phyloP scores from a whole-genome alignment of 2,329 filamentous ascomycete genomes.

The Cucurbitaria berberidis region DNA sequence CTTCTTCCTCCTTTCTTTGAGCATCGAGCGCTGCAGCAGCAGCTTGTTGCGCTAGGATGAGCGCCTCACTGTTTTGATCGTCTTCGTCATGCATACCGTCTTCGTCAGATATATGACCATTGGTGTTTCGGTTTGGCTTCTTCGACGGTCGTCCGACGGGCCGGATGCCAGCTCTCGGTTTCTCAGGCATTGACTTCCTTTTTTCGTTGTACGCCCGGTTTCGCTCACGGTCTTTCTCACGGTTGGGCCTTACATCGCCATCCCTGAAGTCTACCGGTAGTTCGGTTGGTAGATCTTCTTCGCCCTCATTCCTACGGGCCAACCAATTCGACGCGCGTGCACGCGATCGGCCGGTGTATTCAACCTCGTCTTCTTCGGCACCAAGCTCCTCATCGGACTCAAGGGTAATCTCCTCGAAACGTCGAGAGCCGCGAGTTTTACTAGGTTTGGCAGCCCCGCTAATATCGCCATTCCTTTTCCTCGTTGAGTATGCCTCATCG shows the following conservation, averaged over 20 bases:
- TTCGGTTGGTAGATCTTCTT: conserved; percentile 52
- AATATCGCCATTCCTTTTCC: conserved; percentile 32
- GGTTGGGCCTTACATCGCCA: conserved; percentile 35
- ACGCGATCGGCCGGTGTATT: conserved; percentile 22
- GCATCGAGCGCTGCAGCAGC: conserved; percentile 34
- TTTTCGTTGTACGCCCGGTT: conserved; percentile 30
- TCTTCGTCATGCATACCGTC: conserved; percentile 42
- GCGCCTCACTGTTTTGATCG: conserved; percentile 28
- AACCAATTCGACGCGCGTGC: conserved; percentile 50
- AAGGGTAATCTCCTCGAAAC: conserved; percentile 56
- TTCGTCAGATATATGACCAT: conserved; percentile 33
- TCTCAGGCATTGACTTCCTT: conserved; percentile 32
- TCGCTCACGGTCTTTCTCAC: conserved; percentile 35
- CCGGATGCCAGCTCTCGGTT: conserved; percentile 33
- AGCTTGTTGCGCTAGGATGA: conserved; percentile 35
- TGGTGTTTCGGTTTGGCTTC: conserved; percentile 30
- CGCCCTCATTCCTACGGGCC: conserved; percentile 49
- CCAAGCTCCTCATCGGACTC: conserved; percentile 53
- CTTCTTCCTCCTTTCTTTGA: conserved; percentile 27
- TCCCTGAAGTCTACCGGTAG: conserved; percentile 52
- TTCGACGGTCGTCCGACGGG: conserved; percentile 33
- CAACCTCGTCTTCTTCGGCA: conserved; percentile 25
- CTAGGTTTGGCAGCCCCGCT: conserved; percentile 33
- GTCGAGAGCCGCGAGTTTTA: conserved; percentile 24
- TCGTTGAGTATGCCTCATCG: conserved; percentile 50